Percentiles rank a stretch among this genome's conserved stretches.
These are phyloP conservation scores for Diutina scorzettiae DNA, from an alignment of 1,139 yeast genomes.

Conservation along the genomic window DNA sequence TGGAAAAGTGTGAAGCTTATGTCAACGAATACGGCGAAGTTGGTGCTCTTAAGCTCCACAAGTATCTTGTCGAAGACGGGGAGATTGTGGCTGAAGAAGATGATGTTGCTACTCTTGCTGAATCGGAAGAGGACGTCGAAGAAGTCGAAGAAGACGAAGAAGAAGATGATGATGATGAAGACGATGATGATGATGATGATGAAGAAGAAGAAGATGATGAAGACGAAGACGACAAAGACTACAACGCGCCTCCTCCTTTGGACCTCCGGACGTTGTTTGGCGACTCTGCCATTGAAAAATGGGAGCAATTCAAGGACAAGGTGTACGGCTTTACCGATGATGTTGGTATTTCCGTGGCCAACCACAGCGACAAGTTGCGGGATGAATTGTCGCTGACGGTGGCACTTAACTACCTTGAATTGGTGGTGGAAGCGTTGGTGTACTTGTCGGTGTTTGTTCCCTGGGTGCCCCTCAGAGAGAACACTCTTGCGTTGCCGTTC, in stretches of 20 bases:
- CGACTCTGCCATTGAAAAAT: slow-evolving; percentile 26
- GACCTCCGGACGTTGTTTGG: slow-evolving; percentile 12
- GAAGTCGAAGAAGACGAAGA: slow-evolving; percentile 12
- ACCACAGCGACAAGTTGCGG: slow-evolving; percentile 16
- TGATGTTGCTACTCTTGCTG: slow-evolving; percentile 7
- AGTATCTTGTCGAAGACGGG: not conserved
- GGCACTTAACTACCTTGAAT: slow-evolving; percentile 31
- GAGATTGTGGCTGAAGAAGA: slow-evolving; percentile 12
- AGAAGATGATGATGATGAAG: slow-evolving; percentile 14
- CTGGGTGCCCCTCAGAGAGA: slow-evolving; percentile 27
- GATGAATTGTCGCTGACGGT: slow-evolving; percentile 38
- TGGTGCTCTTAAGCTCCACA: not conserved
- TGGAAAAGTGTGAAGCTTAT: slow-evolving; percentile 2
- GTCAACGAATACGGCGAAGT: slow-evolving; percentile 2
- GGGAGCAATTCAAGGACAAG: slow-evolving; percentile 19
- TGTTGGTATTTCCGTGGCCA: slow-evolving; percentile 29
- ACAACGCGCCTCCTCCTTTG: not conserved
- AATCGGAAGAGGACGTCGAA: slow-evolving; percentile 6
- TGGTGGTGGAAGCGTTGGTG: slow-evolving; percentile 25
- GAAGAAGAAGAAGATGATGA: slow-evolving; percentile 12
- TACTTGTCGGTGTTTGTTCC: slow-evolving; percentile 26
- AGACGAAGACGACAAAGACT: slow-evolving; percentile 14
- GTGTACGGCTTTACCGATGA: slow-evolving; percentile 26
- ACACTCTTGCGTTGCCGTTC: slow-evolving; percentile 26
- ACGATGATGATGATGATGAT: slow-evolving; percentile 13